Conservation (phyloP, 108 stramenopile genomes). For the Aurantiochytrium sp. region DNA sequence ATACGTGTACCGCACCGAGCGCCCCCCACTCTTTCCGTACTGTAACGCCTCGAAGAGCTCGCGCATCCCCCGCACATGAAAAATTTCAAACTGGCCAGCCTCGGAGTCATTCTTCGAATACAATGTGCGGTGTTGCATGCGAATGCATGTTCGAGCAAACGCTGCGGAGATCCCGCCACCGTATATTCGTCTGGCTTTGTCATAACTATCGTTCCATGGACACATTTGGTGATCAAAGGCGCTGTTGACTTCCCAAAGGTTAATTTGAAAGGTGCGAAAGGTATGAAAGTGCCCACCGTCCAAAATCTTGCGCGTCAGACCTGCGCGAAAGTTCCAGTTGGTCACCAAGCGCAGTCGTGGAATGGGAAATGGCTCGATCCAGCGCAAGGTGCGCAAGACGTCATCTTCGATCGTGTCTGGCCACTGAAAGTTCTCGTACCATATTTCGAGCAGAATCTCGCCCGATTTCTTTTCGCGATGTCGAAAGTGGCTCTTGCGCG, state of each 20-base stretch:
- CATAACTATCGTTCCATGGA: slow-evolving; percentile 8
- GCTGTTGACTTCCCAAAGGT: slow-evolving; percentile 13
- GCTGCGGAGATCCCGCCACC: neutral
- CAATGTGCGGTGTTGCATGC: slow-evolving; percentile 13
- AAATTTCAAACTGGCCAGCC: neutral
- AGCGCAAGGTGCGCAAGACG: neutral
- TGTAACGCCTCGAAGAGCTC: neutral
- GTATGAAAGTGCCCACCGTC: neutral
- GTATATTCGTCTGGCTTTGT: slow-evolving; percentile 16
- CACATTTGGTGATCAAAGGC: neutral
- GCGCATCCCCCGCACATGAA: slow-evolving; percentile 1
- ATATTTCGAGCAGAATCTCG: neutral
- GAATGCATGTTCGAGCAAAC: neutral
- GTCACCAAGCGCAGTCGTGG: neutral
- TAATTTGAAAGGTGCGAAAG: slow-evolving; percentile 22
- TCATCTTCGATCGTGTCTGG: neutral
- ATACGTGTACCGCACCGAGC: slow-evolving; percentile 22
- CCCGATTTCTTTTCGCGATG: neutral
- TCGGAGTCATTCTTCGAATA: slow-evolving; percentile 26
- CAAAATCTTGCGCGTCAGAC: neutral
- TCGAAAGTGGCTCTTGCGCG: neutral
- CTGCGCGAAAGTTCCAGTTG: neutral
- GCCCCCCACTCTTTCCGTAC: neutral
- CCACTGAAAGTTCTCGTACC: neutral
- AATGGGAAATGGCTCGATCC: neutral